phyloP scores from a whole-genome alignment of 768 basidiomycete species.

The Phaeotremella fagi region DNA sequence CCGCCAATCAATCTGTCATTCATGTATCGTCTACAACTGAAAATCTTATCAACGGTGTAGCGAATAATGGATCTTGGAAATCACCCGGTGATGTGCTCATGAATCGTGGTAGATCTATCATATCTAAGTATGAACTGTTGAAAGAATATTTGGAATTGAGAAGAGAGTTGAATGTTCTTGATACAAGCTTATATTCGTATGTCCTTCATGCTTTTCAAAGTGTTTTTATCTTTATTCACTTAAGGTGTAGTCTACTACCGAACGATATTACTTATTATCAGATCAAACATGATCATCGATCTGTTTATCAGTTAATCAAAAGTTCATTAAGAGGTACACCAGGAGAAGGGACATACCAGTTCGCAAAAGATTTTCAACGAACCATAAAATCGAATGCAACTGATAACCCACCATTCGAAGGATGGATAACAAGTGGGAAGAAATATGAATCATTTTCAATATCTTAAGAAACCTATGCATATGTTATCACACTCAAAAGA shows the following conservation, averaged over 20 bases:
- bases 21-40: constrained; percentile 13
- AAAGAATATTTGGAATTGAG: constrained; percentile 6
- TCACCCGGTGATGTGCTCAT: constrained; percentile 16
- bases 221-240: background rate
- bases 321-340: constrained; percentile 20
- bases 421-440: constrained; percentile 37
- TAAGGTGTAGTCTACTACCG: background rate
- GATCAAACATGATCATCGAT: constrained; percentile 13
- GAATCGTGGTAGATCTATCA: constrained; percentile 14
- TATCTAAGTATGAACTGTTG: constrained; percentile 27
- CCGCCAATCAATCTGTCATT: constrained; percentile 22
- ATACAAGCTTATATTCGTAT: background rate
- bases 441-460: constrained; percentile 23
- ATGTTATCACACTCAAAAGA: too few species aligned
- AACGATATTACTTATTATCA: constrained; percentile 10
- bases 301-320: constrained; percentile 32
- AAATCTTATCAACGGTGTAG: constrained; percentile 19
- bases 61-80: constrained; percentile 20
- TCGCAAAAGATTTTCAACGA: constrained; percentile 2
- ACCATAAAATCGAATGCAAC: constrained; percentile 4
- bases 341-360: too few species aligned
- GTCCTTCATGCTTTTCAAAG: background rate
- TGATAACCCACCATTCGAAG: constrained; percentile 21
- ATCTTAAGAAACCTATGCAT: too few species aligned
- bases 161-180: background rate